Evolutionary conservation across 306 rosid species (phyloP), one percentile per base, ranked within the genome.

Genomic region (Datisca glomerata): DNA sequence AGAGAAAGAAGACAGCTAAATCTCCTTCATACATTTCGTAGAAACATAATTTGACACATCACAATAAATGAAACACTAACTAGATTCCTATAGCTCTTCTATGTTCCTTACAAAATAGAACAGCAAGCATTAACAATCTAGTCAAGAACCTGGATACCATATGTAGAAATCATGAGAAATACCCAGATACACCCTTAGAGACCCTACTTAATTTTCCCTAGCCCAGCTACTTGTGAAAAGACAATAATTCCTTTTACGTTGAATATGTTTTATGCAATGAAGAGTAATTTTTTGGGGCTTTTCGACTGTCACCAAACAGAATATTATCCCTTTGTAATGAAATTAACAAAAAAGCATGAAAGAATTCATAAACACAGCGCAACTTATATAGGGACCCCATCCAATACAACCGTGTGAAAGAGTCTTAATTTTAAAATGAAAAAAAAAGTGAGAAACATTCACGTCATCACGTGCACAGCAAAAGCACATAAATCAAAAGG

Each of bases 181-280:
- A n/a, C n/a, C n/a, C n/a, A n/a, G n/a, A n/a, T n/a, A n/a, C n/a
- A n/a, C n/a, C n/a, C n/a, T n/a, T n/a, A n/a, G n/a, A n/a, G n/a
- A n/a, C n/a, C n/a, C n/a, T n/a, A n/a, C n/a, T n/a, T n/a, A n/a
- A n/a, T n/a, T n/a, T n/a, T n/a, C n/a, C n/a, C n/a, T n/a, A n/a
- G n/a, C n/a, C n/a, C n/a, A n/a, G n/a, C n/a, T n/a, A n/a, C n/a
- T n/a, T 10, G 48, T 52, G 74, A 59, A 63, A 60, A 71, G 56
- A 53, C 67, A 67, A 55, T 55, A 73, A 54, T 65, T 65, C 73
- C 56, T 68, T 65, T 50, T 60, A 59, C 63, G 20, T 49, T 60
- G 66, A 46, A 43, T 44, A 44, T 59, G 65, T 66, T 40, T 48
- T 42, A 54, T 63, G 65, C 60, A 56, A 53, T 61, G 60, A 63